A percentile compares a stretch with the other conserved stretches of the same genome.
These are phyloP conservation scores for Physcomitrellopsis africana DNA, from an alignment of 225 moss, liverwort and hornwort species.

Conservation along the genomic window DNA sequence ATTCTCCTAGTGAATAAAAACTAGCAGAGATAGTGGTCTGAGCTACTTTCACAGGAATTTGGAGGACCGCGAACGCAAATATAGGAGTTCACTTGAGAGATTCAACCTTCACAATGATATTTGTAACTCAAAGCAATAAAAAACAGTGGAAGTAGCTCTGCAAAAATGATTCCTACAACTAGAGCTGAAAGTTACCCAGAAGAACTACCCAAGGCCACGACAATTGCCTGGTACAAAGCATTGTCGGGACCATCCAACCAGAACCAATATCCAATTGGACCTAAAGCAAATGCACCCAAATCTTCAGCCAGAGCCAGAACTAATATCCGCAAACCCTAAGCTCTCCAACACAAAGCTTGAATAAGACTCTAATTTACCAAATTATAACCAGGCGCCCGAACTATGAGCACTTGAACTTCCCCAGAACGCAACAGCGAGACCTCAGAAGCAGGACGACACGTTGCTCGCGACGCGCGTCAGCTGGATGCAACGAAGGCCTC, in stretches of 20 bases:
- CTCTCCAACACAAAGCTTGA: slow-evolving; percentile 29
- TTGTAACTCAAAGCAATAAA: slow-evolving; percentile 14
- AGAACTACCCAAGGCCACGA: slow-evolving; percentile 15
- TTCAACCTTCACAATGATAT: slow-evolving; percentile 14
- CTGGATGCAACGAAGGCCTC: slow-evolving; percentile 26
- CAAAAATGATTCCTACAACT: background rate
- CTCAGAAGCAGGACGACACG: slow-evolving; percentile 27
- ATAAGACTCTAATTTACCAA: slow-evolving; percentile 19
- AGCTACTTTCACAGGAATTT: slow-evolving; percentile 20
- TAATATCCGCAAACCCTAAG: slow-evolving; percentile 26
- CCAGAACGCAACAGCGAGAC: slow-evolving; percentile 18
- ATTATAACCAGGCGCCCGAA: slow-evolving; percentile 9
- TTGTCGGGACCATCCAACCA: background rate
- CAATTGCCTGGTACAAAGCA: slow-evolving; percentile 21
- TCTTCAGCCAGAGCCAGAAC: slow-evolving; percentile 14
- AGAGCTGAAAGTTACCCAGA: slow-evolving; percentile 14
- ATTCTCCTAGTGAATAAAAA: background rate
- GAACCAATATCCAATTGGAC: background rate
- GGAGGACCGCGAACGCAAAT: slow-evolving; percentile 15
- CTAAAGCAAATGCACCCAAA: slow-evolving; percentile 3
- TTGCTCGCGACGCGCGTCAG: slow-evolving; percentile 32
- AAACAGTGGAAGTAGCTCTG: slow-evolving; percentile 15
- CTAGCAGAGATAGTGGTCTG: slow-evolving; percentile 4
- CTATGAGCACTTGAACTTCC: background rate
- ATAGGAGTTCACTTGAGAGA: slow-evolving; percentile 15